These are phyloP conservation scores for Karstenula rhodostoma DNA, from an alignment of 2,329 filamentous ascomycete species.

Conservation along the genomic window DNA sequence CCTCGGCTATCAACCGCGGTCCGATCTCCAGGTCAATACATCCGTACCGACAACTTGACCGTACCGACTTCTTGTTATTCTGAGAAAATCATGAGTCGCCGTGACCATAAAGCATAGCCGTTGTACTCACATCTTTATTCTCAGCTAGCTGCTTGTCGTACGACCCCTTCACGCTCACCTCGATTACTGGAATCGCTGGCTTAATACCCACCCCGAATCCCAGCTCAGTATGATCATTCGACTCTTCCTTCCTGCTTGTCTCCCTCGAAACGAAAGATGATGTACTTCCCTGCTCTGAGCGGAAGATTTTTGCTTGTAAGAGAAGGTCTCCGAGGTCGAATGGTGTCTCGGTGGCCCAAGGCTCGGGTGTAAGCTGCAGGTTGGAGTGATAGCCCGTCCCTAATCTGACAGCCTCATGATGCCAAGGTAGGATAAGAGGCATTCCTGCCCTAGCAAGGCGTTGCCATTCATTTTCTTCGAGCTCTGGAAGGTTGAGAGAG, in stretches of 20 bases:
- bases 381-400: background rate
- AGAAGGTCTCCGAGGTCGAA: background rate
- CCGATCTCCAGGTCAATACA: background rate
- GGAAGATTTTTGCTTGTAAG: background rate
- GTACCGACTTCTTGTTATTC: background rate
- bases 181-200: background rate
- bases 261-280: background rate
- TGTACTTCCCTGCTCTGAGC: background rate
- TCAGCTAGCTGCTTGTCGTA: background rate
- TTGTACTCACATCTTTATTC: background rate
- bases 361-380: background rate
- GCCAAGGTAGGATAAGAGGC: background rate
- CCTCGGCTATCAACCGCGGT: background rate
- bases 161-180: background rate
- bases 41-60: background rate
- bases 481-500: background rate
- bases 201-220: background rate
- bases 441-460: background rate
- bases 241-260: background rate
- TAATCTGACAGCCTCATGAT: background rate
- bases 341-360: background rate
- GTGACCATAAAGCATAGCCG: background rate
- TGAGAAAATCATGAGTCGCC: background rate
- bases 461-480: background rate
- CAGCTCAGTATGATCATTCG: background rate